Evolutionary conservation across 345 rosid genomes (phyloP), one percentile per base, ranked within the genome.

Genomic region (Nephelium lappaceum): DNA sequence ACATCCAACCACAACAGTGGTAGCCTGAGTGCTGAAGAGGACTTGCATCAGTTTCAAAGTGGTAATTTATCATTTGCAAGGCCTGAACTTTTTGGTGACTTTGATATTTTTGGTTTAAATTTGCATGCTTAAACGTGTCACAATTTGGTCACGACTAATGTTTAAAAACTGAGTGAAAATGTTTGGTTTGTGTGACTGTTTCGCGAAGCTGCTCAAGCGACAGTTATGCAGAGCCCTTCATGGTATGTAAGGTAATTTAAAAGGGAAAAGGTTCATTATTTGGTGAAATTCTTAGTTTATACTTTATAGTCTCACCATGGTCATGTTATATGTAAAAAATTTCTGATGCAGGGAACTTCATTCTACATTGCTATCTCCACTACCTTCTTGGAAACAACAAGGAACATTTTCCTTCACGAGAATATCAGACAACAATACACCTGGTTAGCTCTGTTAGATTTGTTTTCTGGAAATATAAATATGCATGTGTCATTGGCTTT

Each of bases 131-230:
- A 61, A 15, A 73, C 41, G 67, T 24, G 24, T 15, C 77, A 45
- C 36, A 1, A 23, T 27, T 64, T 42, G 67, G 16, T 61, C 19
- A 51, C 19, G 39, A 42, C 57, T 42, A 43, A 42, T 75, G 39
- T 61, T 61, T 38, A 31, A 43, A 8, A 21, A 21, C 8, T 42
- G 0, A 6, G 1, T 62, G 15, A 49, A 51, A 69, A 62, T 68
- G 51, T n/a, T 75, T 72, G 15, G 15, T 16, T 45, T 1, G 4
- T 78, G 3, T 71, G 39, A 43, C 77, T 38, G 41, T 57, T 38
- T 36, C 53, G 31, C 74, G 61, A 70, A 84, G 94, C 84, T 80
- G 81, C 83, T 75, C 87, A 79, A 77, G 81, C 83, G 82, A 84
- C 87, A 72, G 83, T 77, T 68, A 77, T 41, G 72, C 84, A 88